These are phyloP conservation scores for Hymenoscyphus scutula DNA, from an alignment of 2,329 filamentous ascomycete genomes.

Conservation along the genomic window DNA sequence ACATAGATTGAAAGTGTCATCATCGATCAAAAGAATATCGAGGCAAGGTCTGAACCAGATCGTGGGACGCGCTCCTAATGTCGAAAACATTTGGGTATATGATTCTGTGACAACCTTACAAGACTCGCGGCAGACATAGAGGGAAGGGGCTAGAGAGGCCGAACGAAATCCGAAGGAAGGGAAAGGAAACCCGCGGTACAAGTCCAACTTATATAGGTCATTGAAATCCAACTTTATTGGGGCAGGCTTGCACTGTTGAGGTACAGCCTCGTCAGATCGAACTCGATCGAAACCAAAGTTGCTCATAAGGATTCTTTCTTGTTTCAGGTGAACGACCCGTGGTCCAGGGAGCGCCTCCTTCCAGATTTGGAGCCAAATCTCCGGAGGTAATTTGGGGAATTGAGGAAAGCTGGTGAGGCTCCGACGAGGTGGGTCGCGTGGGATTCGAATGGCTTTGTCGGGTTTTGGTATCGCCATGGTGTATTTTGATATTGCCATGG, in stretches of 20 bases:
- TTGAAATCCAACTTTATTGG: no score
- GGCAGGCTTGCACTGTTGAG: no score
- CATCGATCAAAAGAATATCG: not conserved
- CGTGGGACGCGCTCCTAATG: not conserved
- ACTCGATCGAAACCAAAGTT: no score
- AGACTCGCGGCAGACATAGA: not conserved
- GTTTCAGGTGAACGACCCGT: not conserved
- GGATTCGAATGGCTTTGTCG: not conserved
- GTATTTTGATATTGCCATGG: not conserved
- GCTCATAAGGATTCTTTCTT: not conserved
- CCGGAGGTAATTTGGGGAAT: not conserved
- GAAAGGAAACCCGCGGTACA: no score
- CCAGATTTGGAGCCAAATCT: not conserved
- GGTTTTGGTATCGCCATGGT: no score
- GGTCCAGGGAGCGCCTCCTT: not conserved
- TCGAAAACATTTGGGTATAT: not conserved
- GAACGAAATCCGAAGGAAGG: not conserved
- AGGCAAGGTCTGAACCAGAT: not conserved
- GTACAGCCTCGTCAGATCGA: no score
- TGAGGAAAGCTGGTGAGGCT: not conserved
- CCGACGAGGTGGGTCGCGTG: not conserved
- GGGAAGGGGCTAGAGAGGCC: not conserved
- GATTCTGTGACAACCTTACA: not conserved
- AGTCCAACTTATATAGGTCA: no score
- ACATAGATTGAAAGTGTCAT: not conserved